Base-by-base conservation (phyloP, 768 basidiomycete species). In the Boletus speciosus region DNA sequence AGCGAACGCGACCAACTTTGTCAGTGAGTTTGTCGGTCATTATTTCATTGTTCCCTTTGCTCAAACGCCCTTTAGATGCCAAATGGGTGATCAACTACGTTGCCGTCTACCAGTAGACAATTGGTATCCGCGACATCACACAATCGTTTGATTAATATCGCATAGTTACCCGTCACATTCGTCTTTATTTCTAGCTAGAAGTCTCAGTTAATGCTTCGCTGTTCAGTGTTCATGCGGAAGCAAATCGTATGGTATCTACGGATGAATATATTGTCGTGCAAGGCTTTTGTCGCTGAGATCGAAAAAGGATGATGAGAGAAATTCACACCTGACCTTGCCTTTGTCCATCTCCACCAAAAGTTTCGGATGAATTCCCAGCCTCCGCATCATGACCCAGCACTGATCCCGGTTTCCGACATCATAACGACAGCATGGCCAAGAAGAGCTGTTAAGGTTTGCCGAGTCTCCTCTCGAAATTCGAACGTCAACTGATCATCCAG, bases 31-130 rank as follows among this genome's bases (percentile, higher is more conserved):
- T 36, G 1, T 15, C 16, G 9, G 23, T 31, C 9, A 5, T n/a
- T 12, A 14, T 23, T 21, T 11, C 16, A 29, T 37, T 1, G 7
- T 46, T 7, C 3, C 15, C 16, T n/a, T 25, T 51, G 46, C 52
- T 65, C 27, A 66, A 25, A 56, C 8, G 6, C 47, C 15, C 15
- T 49, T 6, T 58, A 84, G 82, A 71, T 61, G 81, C 82, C 11
- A 69, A 78, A 64, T 84, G 82, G 82, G 69, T 74, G 54, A 71
- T 85, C 66, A 80, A 81, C 61, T 82, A 78, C 61, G 71, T 84
- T 51, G 76, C 79, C 34, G 77, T 82, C 43, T 84, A 80, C 68
- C 71, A 80, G 50, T 68, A 48, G 56, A 46, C 49, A 14, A n/a
- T 16, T 21, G 31, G 31, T 41, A 5, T 25, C 12, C 23, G 4